Percentiles rank a stretch among this genome's conserved stretches.
These are phyloP conservation scores for Neurospora sp. DNA, from an alignment of 495 filamentous ascomycete genomes.

Conservation along the genomic window DNA sequence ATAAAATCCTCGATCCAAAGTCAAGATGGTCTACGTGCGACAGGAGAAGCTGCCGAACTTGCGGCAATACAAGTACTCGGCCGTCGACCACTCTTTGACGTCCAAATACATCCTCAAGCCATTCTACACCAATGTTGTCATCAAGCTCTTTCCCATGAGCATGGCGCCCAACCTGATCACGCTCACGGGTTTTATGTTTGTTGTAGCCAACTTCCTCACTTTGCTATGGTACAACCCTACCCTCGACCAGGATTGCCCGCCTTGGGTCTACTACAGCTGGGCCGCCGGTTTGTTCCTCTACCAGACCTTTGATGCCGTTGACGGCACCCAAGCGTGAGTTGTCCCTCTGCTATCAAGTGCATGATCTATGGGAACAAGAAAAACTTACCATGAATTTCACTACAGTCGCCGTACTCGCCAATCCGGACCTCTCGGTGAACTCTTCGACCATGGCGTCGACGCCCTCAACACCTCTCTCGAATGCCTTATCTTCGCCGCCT, in stretches of 20 bases:
- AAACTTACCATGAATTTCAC: slow-evolving; percentile 1
- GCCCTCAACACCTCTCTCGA: slow-evolving; percentile 93
- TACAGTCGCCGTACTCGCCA: slow-evolving; percentile 75
- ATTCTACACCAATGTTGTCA: slow-evolving; percentile 91
- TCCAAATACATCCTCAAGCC: slow-evolving; percentile 92
- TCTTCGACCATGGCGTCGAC: slow-evolving; percentile 98
- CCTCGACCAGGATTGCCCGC: slow-evolving; percentile 83
- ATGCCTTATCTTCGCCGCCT: slow-evolving; percentile 78
- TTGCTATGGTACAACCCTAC: slow-evolving; percentile 94
- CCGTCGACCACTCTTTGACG: slow-evolving; percentile 77
- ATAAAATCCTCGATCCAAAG: slow-evolving; percentile 1
- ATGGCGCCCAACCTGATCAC: slow-evolving; percentile 91
- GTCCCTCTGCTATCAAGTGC: neutral
- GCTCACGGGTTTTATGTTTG: slow-evolving; percentile 80
- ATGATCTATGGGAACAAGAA: neutral
- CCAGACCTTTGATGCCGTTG: slow-evolving; percentile 96
- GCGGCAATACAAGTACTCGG: slow-evolving; percentile 83
- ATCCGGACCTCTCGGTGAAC: slow-evolving; percentile 86
- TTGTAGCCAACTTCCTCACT: slow-evolving; percentile 84
- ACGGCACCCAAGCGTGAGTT: slow-evolving; percentile 82
- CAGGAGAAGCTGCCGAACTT: slow-evolving; percentile 82
- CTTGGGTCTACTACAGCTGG: slow-evolving; percentile 92
- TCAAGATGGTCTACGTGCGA: slow-evolving; percentile 72
- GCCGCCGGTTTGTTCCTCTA: slow-evolving; percentile 86
- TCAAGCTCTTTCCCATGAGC: slow-evolving; percentile 84